phyloP scores from a whole-genome alignment of 2,329 filamentous ascomycete species.

The Botryotinia calthae region DNA sequence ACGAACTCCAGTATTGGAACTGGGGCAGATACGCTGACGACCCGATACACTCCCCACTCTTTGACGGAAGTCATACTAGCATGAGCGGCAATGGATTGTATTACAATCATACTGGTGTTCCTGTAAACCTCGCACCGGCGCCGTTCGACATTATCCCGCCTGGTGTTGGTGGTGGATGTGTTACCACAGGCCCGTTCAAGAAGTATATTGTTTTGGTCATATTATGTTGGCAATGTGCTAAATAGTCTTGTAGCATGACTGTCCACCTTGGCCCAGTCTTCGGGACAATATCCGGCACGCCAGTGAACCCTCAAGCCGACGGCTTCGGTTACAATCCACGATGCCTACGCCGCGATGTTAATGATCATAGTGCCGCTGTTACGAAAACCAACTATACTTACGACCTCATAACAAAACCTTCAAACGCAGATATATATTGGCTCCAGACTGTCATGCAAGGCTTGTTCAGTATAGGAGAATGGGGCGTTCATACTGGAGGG shows the following conservation, averaged over 20 bases:
- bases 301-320: conserved; percentile 38
- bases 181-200: conserved; percentile 48
- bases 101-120: conserved; percentile 28
- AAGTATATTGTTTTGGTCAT: conserved; percentile 33
- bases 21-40: conserved; percentile 49
- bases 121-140: conserved; percentile 24
- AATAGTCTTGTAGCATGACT: conserved; percentile 29
- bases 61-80: conserved; percentile 52
- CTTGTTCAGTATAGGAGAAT: conserved; percentile 31
- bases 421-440: conserved; percentile 40
- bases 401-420: conserved; percentile 40
- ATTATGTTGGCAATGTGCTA: neutral
- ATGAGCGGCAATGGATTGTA: conserved; percentile 49
- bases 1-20: conserved; percentile 40
- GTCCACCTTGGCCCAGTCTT: conserved; percentile 49
- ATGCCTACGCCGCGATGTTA: conserved; percentile 45
- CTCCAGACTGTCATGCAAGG: conserved; percentile 49
- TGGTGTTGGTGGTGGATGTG: conserved; percentile 54
- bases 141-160: conserved; percentile 41
- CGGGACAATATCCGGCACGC: conserved; percentile 35
- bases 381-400: conserved; percentile 41
- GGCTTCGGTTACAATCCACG: conserved; percentile 43
- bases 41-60: conserved; percentile 48
- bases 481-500: conserved; percentile 43
- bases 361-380: conserved; percentile 40